Base-by-base conservation (phyloP, 306 rosid genomes). In the Vigna hirtella region DNA sequence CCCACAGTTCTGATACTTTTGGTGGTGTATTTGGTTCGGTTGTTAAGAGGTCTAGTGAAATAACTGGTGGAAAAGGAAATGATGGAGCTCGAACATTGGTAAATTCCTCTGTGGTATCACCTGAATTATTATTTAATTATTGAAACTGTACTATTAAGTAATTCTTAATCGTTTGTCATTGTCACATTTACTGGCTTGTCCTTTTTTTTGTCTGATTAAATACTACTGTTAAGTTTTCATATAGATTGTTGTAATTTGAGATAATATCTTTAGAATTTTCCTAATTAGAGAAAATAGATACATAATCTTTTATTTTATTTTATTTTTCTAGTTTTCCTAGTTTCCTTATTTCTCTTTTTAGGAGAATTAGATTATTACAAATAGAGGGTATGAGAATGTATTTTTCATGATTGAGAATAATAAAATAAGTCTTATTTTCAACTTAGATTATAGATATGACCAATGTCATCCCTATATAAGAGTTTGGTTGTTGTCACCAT, bases 1-100 rank as follows among this genome's bases (percentile, higher is more conserved):
- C 97, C 38, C 82, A 26, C 71, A 91, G 93, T 79, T 78, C 81
- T 79, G 97, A 93, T 53, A 93, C 97, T 71, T 93, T 93, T 82
- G 89, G 90, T 57, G 90, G 74, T 80, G 79, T 82, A 8, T 79
- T 86, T 81, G 89, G 77, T 77, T 64, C 89, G 51, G 78, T 67
- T 49, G 15, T 66, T 26, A 82, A 85, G 82, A 84, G 83, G 62
- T 76, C 89, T 77, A 59, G 70, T 57, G 91, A 87, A 55, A 45
- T 88, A 82, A 66, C 55, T 20, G 36, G 79, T 72, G 89, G 89
- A 66, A 82, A 86, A 86, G 81, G 82, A 73, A 87, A 83, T 62
- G 86, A 87, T 67, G 90, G 74, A 78, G 85, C 80, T 80, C 89
- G 16, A 34, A 82, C 74, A 47, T 71, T 70, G 32, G 81, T 90